Percentiles rank a stretch among this genome's conserved stretches.
These are phyloP conservation scores for Blastobotrys arbuscula DNA, from an alignment of 1,139 yeast species.

Conservation along the genomic window DNA sequence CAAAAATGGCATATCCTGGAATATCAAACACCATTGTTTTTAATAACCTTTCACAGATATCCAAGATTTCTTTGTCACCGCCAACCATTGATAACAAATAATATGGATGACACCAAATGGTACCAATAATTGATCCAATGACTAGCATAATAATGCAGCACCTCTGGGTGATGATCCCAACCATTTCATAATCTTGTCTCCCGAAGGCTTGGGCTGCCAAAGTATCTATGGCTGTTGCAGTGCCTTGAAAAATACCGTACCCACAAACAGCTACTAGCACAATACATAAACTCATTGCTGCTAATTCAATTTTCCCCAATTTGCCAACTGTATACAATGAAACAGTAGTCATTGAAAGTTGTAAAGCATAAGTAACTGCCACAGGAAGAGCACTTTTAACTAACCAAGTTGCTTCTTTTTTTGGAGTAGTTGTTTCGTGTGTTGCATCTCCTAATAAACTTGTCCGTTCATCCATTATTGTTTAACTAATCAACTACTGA, in stretches of 20 bases:
- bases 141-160: conserved; percentile 48
- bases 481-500: too few relatives aligned
- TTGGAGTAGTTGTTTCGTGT: conserved; percentile 1
- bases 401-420: conserved; percentile 13
- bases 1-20: conserved; percentile 81
- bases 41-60: conserved; percentile 58
- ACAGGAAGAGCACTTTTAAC: conserved; percentile 21
- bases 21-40: conserved; percentile 67
- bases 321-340: conserved; percentile 80
- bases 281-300: conserved; percentile 76
- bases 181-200: conserved; percentile 45
- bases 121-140: conserved; percentile 43
- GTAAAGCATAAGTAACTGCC: conserved; percentile 61
- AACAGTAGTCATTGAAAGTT: conserved; percentile 75
- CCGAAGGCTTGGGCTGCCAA: conserved; percentile 66
- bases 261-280: conserved; percentile 81
- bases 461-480: conserved; percentile 6
- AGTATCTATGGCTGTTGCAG: conserved; percentile 82
- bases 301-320: conserved; percentile 68
- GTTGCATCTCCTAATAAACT: not conserved
- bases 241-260: conserved; percentile 80
- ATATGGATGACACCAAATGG: conserved; percentile 57
- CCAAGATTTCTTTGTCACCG: conserved; percentile 52
- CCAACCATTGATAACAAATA: conserved; percentile 47
- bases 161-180: conserved; percentile 54